Evolutionary conservation across 176 grass and related monocot species (phyloP).

Genomic region (Lolium rigidum): DNA sequence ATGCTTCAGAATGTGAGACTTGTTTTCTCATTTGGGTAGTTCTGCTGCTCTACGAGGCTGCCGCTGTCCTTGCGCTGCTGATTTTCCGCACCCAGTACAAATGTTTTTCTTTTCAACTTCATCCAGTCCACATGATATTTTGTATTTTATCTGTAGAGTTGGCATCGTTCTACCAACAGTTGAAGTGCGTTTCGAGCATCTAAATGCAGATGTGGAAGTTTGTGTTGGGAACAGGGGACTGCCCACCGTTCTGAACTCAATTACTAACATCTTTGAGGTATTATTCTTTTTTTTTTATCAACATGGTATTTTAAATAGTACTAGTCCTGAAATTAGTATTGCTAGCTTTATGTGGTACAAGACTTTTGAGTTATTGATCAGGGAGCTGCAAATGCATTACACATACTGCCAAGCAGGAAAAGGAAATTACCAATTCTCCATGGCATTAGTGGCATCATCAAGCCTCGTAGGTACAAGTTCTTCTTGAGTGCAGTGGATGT

Average conservation of each 20-base stretch:
- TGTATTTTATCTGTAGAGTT: slow-evolving; percentile 39
- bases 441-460: slow-evolving; percentile 33
- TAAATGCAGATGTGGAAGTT: slow-evolving; percentile 40
- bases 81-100: neutral
- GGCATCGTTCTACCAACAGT: slow-evolving; percentile 51
- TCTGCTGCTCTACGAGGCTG: neutral
- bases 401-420: slow-evolving; percentile 34
- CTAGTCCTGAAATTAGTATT: neutral
- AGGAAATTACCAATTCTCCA: slow-evolving; percentile 26
- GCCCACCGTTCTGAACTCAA: slow-evolving; percentile 48
- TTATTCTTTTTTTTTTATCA: slow-evolving; percentile 3
- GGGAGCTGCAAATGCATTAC: slow-evolving; percentile 13
- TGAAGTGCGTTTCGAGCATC: slow-evolving; percentile 56
- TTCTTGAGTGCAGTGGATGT: neutral
- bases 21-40: neutral
- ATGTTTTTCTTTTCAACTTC: too few relatives aligned
- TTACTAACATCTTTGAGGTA: slow-evolving; percentile 48
- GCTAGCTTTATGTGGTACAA: neutral
- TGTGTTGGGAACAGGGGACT: slow-evolving; percentile 48
- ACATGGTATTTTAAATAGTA: neutral
- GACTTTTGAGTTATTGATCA: slow-evolving; percentile 9
- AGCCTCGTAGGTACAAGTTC: slow-evolving; percentile 28
- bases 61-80: neutral
- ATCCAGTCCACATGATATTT: neutral
- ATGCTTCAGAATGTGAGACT: neutral